Evolutionary conservation across 2,329 filamentous ascomycete species (phyloP).

Genomic region (Botryotinia globosa): DNA sequence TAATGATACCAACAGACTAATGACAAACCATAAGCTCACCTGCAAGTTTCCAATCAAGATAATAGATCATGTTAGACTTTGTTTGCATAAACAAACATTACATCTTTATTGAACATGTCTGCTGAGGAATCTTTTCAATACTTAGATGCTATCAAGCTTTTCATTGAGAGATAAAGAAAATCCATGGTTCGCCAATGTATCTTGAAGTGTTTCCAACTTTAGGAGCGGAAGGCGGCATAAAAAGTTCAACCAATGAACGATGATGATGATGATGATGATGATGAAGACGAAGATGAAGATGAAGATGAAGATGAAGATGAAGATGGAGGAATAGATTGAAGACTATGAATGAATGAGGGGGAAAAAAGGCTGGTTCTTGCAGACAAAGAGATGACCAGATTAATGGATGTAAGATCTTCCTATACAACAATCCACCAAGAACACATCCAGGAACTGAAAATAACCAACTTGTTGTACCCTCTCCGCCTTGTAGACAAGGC

Average conservation of each 20-base stretch:
- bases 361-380: background rate
- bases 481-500: background rate
- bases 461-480: background rate
- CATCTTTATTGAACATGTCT: no score
- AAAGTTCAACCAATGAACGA: background rate
- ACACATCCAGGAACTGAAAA: background rate
- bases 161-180: fast-evolving
- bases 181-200: no score
- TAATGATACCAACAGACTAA: background rate
- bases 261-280: fast-evolving
- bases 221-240: background rate
- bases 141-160: no score
- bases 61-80: background rate
- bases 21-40: background rate
- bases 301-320: background rate
- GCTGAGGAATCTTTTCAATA: no score
- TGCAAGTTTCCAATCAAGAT: background rate
- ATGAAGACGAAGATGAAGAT: background rate
- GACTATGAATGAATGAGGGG: fast-evolving
- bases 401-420: no score
- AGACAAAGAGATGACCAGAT: fast-evolving
- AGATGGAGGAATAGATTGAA: background rate
- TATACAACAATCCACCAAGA: background rate
- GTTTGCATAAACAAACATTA: background rate
- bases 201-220: background rate